A percentile compares a stretch with the other conserved stretches of the same genome.
Conservation (phyloP, 257 asterid species). For the Lavandula angustifolia region DNA sequence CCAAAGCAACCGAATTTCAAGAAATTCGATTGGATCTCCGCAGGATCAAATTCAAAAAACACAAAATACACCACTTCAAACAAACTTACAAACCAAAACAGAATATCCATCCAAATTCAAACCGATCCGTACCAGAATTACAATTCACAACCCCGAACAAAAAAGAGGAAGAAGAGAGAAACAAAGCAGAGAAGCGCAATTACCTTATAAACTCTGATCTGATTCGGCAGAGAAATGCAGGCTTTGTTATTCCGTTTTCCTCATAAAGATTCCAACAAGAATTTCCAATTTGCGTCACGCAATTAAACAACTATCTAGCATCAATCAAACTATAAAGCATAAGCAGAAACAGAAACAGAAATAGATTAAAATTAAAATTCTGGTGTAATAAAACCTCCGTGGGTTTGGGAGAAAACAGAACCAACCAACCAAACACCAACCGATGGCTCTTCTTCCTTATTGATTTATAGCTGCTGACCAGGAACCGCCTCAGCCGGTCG, state of each 20-base stretch:
- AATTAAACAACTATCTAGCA: constrained; percentile 29
- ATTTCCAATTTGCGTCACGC: constrained; percentile 40
- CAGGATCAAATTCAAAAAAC: constrained; percentile 32
- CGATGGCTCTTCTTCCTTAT: constrained; percentile 12
- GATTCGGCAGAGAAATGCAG: constrained; percentile 30
- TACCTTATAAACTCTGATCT: constrained; percentile 31
- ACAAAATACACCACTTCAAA: constrained; percentile 10
- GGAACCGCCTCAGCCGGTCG: constrained; percentile 38
- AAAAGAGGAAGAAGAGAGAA: neutral
- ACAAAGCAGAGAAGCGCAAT: constrained; percentile 4
- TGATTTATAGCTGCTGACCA: constrained; percentile 36
- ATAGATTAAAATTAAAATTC: neutral
- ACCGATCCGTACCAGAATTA: constrained; percentile 13
- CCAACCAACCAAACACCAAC: constrained; percentile 33
- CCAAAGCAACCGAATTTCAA: constrained; percentile 10
- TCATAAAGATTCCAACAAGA: constrained; percentile 28
- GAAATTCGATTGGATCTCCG: constrained; percentile 39
- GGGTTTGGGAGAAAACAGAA: constrained; percentile 34
- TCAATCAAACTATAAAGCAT: constrained; percentile 9
- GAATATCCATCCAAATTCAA: constrained; percentile 2
- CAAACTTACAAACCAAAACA: constrained; percentile 6
- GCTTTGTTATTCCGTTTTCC: constrained; percentile 1
- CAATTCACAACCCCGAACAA: neutral
- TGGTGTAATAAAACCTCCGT: constrained; percentile 38
- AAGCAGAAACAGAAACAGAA: neutral